Evolutionary conservation across 495 filamentous ascomycete genomes (phyloP).

Genomic region (Talaromyces ruber): DNA sequence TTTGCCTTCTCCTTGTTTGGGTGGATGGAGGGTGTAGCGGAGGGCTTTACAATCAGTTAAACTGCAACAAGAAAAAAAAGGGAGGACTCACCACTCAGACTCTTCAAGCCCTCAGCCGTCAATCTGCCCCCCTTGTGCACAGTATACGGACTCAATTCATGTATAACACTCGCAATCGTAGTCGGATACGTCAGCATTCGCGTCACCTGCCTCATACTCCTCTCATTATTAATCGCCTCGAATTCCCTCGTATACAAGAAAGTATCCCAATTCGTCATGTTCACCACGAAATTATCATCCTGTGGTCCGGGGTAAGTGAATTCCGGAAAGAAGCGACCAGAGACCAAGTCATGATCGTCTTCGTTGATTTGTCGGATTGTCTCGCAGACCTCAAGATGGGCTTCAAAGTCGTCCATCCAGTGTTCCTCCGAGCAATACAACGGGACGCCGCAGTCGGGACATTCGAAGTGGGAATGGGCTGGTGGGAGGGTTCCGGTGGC

Average conservation of each 20-base stretch:
- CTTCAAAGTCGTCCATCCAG: constrained; percentile 90
- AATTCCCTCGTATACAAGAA: constrained; percentile 85
- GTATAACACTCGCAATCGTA: constrained; percentile 82
- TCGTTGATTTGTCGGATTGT: constrained; percentile 87
- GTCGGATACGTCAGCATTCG: constrained; percentile 86
- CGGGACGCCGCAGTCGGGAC: constrained; percentile 91
- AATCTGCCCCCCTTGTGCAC: constrained; percentile 63
- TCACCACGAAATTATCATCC: constrained; percentile 83
- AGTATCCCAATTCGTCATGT: constrained; percentile 99
- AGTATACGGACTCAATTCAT: constrained; percentile 88
- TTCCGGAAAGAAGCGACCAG: constrained; percentile 86
- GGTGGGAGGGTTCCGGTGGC: constrained; percentile 46
- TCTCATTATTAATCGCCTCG: constrained; percentile 77
- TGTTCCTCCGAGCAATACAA: constrained; percentile 89
- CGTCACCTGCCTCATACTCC: constrained; percentile 84
- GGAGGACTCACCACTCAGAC: constrained; percentile 67
- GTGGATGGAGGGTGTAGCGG: constrained; percentile 87
- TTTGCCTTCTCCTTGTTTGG: constrained; percentile 61
- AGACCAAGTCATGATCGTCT: constrained; percentile 91
- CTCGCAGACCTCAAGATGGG: constrained; percentile 87
- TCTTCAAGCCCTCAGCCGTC: constrained; percentile 83
- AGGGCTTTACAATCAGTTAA: constrained; percentile 49
- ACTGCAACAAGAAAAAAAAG: not conserved
- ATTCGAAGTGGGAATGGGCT: constrained; percentile 82
- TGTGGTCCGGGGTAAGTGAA: constrained; percentile 84